These are phyloP conservation scores for Neurospora cerealis DNA, from an alignment of 495 filamentous ascomycete genomes.

Conservation along the genomic window DNA sequence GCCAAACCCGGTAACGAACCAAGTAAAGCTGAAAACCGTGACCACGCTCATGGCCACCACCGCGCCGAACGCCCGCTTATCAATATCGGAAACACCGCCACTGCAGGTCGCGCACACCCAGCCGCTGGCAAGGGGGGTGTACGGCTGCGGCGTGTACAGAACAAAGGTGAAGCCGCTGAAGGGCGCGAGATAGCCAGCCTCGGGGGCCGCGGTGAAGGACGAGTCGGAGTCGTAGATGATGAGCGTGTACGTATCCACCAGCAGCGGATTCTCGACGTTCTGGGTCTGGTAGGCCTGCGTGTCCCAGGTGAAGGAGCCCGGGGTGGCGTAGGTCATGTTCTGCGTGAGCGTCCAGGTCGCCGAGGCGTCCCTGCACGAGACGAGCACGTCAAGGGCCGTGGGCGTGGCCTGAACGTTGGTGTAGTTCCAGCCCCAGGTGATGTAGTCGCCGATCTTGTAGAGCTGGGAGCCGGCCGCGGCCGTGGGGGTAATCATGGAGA, in stretches of 20 bases:
- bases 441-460: slow-evolving; percentile 78
- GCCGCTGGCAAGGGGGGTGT: slow-evolving; percentile 49
- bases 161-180: slow-evolving; percentile 61
- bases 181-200: slow-evolving; percentile 62
- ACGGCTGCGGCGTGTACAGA: slow-evolving; percentile 64
- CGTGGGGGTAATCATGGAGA: slow-evolving; percentile 73
- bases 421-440: slow-evolving; percentile 94
- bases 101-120: slow-evolving; percentile 61
- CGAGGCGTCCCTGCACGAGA: slow-evolving; percentile 52
- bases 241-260: slow-evolving; percentile 74
- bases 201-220: slow-evolving; percentile 48
- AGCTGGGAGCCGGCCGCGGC: slow-evolving; percentile 50
- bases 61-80: slow-evolving; percentile 59
- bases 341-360: slow-evolving; percentile 41
- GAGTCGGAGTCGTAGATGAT: slow-evolving; percentile 67
- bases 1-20: slow-evolving; percentile 68
- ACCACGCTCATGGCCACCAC: slow-evolving; percentile 63
- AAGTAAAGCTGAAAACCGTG: slow-evolving; percentile 76
- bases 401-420: slow-evolving; percentile 74
- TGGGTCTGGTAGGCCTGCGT: slow-evolving; percentile 57
- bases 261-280: slow-evolving; percentile 46
- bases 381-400: slow-evolving; percentile 68
- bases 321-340: slow-evolving; percentile 41
- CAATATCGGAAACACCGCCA: slow-evolving; percentile 52
- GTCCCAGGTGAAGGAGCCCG: slow-evolving; percentile 58